Evolutionary conservation across 2,329 filamentous ascomycete genomes (phyloP), one percentile per base, ranked within the genome.

Genomic region (Colletotrichum tropicicola): DNA sequence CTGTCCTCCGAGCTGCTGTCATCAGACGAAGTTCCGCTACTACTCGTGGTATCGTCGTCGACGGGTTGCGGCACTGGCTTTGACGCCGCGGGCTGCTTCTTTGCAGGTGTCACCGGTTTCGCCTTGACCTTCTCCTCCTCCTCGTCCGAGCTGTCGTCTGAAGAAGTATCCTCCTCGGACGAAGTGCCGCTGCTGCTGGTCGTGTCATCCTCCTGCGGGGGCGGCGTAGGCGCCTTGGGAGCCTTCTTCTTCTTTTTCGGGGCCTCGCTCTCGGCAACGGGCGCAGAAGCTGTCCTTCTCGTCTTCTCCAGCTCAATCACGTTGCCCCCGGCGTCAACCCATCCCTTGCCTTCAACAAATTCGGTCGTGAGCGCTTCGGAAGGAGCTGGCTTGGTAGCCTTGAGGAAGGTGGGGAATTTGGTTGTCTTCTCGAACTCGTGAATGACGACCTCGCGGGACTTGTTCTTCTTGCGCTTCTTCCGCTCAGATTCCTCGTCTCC

Each of bases 371-470:
- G 75, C 48, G 83, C 83, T 15, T 77, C 75, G 9, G 76, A 77
- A 2, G 78, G 78, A 1, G 78, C 78, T 2, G 79, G 75, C 5
- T 80, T 78, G 43, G 74, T 82, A 6, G 83, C 81, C 74, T 92
- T 93, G 63, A 98, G 78, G 74, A 97, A 98, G 5, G 87, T 91
- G 0, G 94, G 92, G 68, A 93, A 91, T 71, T 93, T 95, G 37
- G 88, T 89, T 7, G 91, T 94, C 75, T 93, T 94, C 70, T 91
- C 88, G 74, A 98, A 98, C 74, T 99, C 96, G 77, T 98, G 94
- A 3, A 98, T 85, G 4, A 93, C 82, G 2, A 90, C 84, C 64
- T 92, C 87, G 13, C 82, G 76, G 47, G 85, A 84, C 70, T 88
- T 86, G 65, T 84, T 87, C 69, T 87, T 87, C 74, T 86, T 88